Evolutionary conservation across 2,329 filamentous ascomycete genomes (phyloP), one percentile per base, ranked within the genome.

Genomic region (Diaporthe ilicicola): DNA sequence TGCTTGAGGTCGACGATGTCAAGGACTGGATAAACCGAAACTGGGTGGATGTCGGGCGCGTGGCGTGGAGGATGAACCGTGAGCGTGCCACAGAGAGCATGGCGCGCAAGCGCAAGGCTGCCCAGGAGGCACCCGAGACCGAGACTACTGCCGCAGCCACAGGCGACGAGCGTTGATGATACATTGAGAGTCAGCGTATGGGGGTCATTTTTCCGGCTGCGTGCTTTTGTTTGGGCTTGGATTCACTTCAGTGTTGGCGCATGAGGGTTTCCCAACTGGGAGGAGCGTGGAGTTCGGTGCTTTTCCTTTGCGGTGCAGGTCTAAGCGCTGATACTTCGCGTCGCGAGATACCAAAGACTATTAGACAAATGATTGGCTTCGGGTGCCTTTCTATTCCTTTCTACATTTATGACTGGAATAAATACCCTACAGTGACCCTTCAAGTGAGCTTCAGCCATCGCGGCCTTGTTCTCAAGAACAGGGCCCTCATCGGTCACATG

Each of bases 1-100:
- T 84, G n/a, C 88, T 83, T 69, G 75, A 85, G 67, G 76, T 83
- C 32, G 82, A 84, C 0, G 75, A 77, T 2, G 82, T 88, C 2
- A 73, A 74, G 6, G 70, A 72, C 0, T 90, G 87, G 73, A 81
- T 89, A 3, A 19, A 66, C 7, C 69, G 74, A 0, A 76, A 83
- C 51, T 83, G 84, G 79, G 71, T 79, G 12, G 74, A 75, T 13
- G 80, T 88, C 10, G 73, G 67, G 19, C 34, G 66, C 12, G 44
- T 67, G n/a, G 75, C 77, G 4, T 77, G 74, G 77, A 48, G 27
- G 22, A 61, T 29, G 37, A 72, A 76, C 27, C 62, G 72, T 12
- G 56, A 70, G 42, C 73, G 73, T 61, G 69, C 67, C 2, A 59
- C 54, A 29, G 71, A 74, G 39, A 59, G 54, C 8, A 70, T 74